phyloP scores from a whole-genome alignment of 495 filamentous ascomycete genomes.

The Penicillium fimorum region DNA sequence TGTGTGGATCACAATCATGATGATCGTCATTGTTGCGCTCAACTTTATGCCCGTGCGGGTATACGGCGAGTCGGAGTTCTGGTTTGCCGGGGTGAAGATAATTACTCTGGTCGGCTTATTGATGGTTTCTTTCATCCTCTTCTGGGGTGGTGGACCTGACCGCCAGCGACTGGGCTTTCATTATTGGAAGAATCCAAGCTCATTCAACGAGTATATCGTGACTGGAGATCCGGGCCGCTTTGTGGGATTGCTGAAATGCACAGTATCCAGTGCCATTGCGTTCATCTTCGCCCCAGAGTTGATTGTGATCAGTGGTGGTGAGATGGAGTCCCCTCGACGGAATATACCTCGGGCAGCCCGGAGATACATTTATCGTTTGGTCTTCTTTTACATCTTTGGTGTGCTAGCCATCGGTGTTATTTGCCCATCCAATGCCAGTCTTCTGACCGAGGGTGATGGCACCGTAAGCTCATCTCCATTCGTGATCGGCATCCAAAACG shows the following conservation, averaged over 20 bases:
- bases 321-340: slow-evolving; percentile 72
- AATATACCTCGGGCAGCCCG: slow-evolving; percentile 76
- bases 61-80: slow-evolving; percentile 75
- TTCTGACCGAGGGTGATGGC: slow-evolving; percentile 52
- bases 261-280: slow-evolving; percentile 52
- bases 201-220: slow-evolving; percentile 51
- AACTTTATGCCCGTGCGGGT: slow-evolving; percentile 67
- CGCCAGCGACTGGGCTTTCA: slow-evolving; percentile 67
- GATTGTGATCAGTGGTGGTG: slow-evolving; percentile 57
- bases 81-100: slow-evolving; percentile 73
- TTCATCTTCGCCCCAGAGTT: slow-evolving; percentile 58
- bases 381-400: slow-evolving; percentile 72
- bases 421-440: slow-evolving; percentile 48
- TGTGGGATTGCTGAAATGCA: slow-evolving; percentile 41
- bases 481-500: slow-evolving; percentile 58
- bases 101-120: slow-evolving; percentile 71
- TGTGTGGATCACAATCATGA: slow-evolving; percentile 72
- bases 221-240: slow-evolving; percentile 40
- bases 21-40: slow-evolving; percentile 59
- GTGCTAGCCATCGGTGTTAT: slow-evolving; percentile 59
- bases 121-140: slow-evolving; percentile 67
- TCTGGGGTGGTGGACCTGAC: slow-evolving; percentile 64
- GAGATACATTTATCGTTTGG: slow-evolving; percentile 81
- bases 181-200: slow-evolving; percentile 69
- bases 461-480: slow-evolving; percentile 56